Conservation (phyloP, 805 yeast genomes). For the Martiniozyma abietophila region DNA sequence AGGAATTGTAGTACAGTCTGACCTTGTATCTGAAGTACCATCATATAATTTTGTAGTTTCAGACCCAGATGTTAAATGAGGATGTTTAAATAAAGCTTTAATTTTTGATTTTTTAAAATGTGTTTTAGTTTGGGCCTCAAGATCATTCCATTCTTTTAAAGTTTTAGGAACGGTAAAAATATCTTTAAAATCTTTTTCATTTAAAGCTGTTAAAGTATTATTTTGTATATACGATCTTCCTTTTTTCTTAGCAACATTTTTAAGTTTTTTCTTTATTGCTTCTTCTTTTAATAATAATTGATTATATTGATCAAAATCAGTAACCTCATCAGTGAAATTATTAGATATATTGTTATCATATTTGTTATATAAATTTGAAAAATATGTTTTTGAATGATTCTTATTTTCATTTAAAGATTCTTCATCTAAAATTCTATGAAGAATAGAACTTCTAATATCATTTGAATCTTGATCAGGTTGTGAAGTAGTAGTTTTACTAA, state of each 20-base stretch:
- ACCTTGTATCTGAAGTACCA: constrained; percentile 2
- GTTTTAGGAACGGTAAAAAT: constrained; percentile 12
- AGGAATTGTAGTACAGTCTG: constrained; percentile 15
- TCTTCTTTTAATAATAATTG: constrained; percentile 20
- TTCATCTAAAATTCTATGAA: constrained; percentile 18
- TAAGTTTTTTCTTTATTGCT: constrained; percentile 15
- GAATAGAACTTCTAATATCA: constrained; percentile 18
- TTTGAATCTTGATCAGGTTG: too few species aligned
- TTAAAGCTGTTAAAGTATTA: constrained; percentile 13
- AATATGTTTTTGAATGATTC: constrained; percentile 13
- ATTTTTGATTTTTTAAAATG: constrained; percentile 5
- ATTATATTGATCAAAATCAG: constrained; percentile 26
- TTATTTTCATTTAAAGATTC: constrained; percentile 9
- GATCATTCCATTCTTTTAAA: constrained; percentile 10
- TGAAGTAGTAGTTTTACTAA: too few species aligned
- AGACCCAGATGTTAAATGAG: not conserved
- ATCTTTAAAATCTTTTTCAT: constrained; percentile 17
- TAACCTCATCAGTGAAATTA: constrained; percentile 8
- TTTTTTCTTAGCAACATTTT: constrained; percentile 8
- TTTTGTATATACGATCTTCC: constrained; percentile 7
- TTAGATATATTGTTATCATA: constrained; percentile 5
- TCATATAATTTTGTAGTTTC: constrained; percentile 5
- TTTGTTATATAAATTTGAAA: constrained; percentile 19
- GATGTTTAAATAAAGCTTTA: constrained; percentile 3
- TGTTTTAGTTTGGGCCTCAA: constrained; percentile 2